Evolutionary conservation across 768 basidiomycete genomes (phyloP), one percentile per base, ranked within the genome.

Genomic region (Symmetrospora coprosmae): DNA sequence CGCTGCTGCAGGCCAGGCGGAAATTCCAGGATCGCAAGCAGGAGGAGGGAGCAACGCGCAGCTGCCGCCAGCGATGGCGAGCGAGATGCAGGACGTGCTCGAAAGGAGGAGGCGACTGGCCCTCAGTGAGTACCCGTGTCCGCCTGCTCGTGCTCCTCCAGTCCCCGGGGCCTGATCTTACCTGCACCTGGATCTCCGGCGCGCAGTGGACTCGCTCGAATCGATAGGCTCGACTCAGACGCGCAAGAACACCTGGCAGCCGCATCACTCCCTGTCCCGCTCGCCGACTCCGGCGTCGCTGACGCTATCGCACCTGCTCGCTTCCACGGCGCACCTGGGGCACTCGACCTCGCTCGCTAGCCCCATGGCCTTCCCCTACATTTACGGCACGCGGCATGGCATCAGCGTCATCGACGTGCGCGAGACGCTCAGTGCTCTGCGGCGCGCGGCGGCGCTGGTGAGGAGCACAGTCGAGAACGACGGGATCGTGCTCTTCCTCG

Each of bases 261-360:
- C 87, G 1, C 79, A 86, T 62, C 81, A 89, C 63, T 67, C 75
- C 17, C 76, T 87, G 31, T 80, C 81, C 66, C 78, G 78, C 62
- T 84, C 87, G 25, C 68, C 74, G 1, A 69, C 76, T 16, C 77
- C 82, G 9, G 74, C 79, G 45, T 76, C 85, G 62, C 76, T 83
- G 51, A 87, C 92, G 2, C 76, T 89, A 48, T 92, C 91, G 1
- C 84, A 90, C 46, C 82, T 99, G 63, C 76, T 96, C 40, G 91
- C 94, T 1, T 78, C 90, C 14, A 89, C 89, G 25, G 91, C 94
- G 16, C 91, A 96, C 71, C 81, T 97, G 43, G 94, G 94, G 6
- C 91, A 97, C 71, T 79, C 85, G 33, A 61, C 69, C 2, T 78
- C 82, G 4, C 80, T 87, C 66, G 83, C 91, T 77, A 86, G 89